phyloP scores from a whole-genome alignment of 2,329 filamentous ascomycete species.

The Pestalotiopsis sp. region DNA sequence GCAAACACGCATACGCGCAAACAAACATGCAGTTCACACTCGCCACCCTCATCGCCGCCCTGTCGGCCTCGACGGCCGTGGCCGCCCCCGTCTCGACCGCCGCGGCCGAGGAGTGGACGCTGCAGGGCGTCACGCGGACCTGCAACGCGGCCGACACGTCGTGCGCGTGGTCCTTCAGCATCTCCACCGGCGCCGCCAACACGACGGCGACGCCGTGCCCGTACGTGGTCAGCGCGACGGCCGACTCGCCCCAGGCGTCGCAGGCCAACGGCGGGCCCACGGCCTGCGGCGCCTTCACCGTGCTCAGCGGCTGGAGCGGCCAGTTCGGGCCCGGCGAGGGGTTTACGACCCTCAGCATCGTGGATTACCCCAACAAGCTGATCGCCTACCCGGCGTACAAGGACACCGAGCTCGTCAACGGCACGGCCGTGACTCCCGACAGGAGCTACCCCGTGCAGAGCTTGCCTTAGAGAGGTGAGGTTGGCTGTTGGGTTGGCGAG shows the following conservation, averaged over 20 bases:
- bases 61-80: conserved; percentile 24
- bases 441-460: conserved; percentile 28
- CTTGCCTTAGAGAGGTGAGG: background rate
- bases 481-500: background rate
- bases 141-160: conserved; percentile 38
- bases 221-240: conserved; percentile 34
- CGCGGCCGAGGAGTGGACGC: conserved; percentile 37
- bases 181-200: conserved; percentile 35
- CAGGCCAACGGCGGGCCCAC: conserved; percentile 38
- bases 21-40: conserved; percentile 14
- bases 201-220: conserved; percentile 33
- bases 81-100: conserved; percentile 23
- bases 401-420: conserved; percentile 47
- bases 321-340: conserved; percentile 52
- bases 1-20: background rate
- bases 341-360: conserved; percentile 55
- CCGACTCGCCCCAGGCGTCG: conserved; percentile 30
- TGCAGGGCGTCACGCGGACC: conserved; percentile 36
- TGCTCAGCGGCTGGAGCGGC: conserved; percentile 56
- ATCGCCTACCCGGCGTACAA: conserved; percentile 56
- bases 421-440: conserved; percentile 49
- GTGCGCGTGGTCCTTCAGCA: conserved; percentile 41
- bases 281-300: conserved; percentile 49
- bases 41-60: conserved; percentile 24
- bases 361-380: conserved; percentile 39